These are phyloP conservation scores for Neofusicoccum ribis DNA, from an alignment of 2,329 filamentous ascomycete genomes.

Conservation along the genomic window DNA sequence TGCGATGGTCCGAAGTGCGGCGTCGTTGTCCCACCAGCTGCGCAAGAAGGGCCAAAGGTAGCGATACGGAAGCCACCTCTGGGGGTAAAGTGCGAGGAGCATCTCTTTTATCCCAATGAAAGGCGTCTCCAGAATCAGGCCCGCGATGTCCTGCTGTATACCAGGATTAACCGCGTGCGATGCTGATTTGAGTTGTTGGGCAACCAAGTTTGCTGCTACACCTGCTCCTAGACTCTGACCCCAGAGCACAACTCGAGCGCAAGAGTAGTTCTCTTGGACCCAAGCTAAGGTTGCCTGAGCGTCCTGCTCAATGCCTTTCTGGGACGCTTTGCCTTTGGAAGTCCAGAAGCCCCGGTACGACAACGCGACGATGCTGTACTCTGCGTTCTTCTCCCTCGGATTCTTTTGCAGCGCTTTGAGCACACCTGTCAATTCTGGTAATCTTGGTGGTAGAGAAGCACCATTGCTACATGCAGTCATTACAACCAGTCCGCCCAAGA, in stretches of 20 bases:
- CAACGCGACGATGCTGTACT: slow-evolving; percentile 47
- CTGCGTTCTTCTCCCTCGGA: background rate
- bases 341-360: slow-evolving; percentile 77
- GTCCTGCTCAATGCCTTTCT: slow-evolving; percentile 69
- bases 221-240: slow-evolving; percentile 76
- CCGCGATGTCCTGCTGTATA: slow-evolving; percentile 31
- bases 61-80: slow-evolving; percentile 76
- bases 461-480: slow-evolving; percentile 37
- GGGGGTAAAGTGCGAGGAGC: slow-evolving; percentile 71
- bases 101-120: slow-evolving; percentile 71
- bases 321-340: slow-evolving; percentile 69
- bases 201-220: slow-evolving; percentile 58
- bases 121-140: slow-evolving; percentile 72
- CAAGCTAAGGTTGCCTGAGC: slow-evolving; percentile 64
- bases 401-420: slow-evolving; percentile 32
- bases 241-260: slow-evolving; percentile 64
- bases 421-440: slow-evolving; percentile 49
- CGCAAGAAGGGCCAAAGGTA: slow-evolving; percentile 73
- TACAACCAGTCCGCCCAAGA: background rate
- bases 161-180: background rate
- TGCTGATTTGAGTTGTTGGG: slow-evolving; percentile 1
- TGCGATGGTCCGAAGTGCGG: slow-evolving; percentile 43
- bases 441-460: slow-evolving; percentile 47
- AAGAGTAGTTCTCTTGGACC: slow-evolving; percentile 51
- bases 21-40: slow-evolving; percentile 55